These are phyloP conservation scores for Kwoniella bestiolae DNA, from an alignment of 768 basidiomycete species.

Conservation along the genomic window DNA sequence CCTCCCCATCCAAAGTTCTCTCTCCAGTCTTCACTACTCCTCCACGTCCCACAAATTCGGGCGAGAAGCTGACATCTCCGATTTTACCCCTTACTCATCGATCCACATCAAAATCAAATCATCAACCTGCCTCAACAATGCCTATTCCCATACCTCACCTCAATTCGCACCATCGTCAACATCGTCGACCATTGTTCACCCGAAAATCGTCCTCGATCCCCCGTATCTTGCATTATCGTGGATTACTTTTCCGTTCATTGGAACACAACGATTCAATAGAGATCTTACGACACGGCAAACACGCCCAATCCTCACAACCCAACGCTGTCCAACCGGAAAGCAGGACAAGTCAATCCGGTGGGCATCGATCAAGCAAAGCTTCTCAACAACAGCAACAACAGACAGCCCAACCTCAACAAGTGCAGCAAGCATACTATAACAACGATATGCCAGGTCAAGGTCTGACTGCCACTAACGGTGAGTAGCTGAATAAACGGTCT, in stretches of 20 bases:
- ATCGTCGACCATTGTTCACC: constrained; percentile 34
- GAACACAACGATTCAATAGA: constrained; percentile 60
- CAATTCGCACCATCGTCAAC: not conserved
- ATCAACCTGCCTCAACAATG: not conserved
- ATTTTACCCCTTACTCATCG: constrained; percentile 10
- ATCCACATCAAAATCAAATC: constrained; percentile 13
- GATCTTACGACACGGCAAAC: constrained; percentile 80
- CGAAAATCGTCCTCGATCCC: constrained; percentile 33
- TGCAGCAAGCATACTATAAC: constrained; percentile 54
- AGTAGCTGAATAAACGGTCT: not conserved
- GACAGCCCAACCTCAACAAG: constrained; percentile 36
- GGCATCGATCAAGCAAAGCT: constrained; percentile 52
- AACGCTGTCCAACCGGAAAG: constrained; percentile 25
- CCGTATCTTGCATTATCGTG: constrained; percentile 1
- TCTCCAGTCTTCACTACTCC: constrained; percentile 29
- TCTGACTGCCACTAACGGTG: constrained; percentile 45
- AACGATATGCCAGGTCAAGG: constrained; percentile 57
- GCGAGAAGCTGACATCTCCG: constrained; percentile 37
- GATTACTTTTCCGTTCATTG: constrained; percentile 1
- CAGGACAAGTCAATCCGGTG: constrained; percentile 56
- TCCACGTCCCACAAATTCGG: constrained; percentile 5
- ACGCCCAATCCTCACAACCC: constrained; percentile 56
- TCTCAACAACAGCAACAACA: constrained; percentile 40
- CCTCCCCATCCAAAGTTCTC: constrained; percentile 20
- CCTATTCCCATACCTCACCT: constrained; percentile 5